These are phyloP conservation scores for Fonsecaea multimorphosa DNA, from an alignment of 2,329 filamentous ascomycete species.

Conservation along the genomic window DNA sequence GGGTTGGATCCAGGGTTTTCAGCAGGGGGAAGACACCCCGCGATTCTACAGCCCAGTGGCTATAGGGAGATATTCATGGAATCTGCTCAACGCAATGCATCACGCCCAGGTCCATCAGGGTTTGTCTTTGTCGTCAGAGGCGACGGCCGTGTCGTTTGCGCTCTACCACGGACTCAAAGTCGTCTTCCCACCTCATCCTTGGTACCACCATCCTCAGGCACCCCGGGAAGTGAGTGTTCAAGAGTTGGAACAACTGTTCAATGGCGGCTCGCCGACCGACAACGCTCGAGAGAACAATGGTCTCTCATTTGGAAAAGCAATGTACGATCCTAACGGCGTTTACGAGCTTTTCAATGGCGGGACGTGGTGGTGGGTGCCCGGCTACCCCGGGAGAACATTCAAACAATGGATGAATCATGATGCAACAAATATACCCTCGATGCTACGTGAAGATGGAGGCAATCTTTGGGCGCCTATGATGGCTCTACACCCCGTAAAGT, in stretches of 20 bases:
- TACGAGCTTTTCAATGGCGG: constrained; percentile 67
- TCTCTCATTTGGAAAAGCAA: constrained; percentile 76
- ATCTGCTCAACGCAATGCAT: constrained; percentile 49
- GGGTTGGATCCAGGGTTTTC: constrained; percentile 65
- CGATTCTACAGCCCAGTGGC: constrained; percentile 74
- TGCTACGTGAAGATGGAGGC: constrained; percentile 62
- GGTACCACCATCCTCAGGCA: constrained; percentile 51
- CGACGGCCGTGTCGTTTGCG: constrained; percentile 74
- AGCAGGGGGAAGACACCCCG: constrained; percentile 64
- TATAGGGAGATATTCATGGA: constrained; percentile 70
- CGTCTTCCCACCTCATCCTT: constrained; percentile 65
- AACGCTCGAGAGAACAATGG: constrained; percentile 61
- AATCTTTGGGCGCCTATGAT: constrained; percentile 92
- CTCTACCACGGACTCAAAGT: constrained; percentile 79
- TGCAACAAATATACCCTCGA: constrained; percentile 70
- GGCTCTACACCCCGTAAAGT: constrained; percentile 87
- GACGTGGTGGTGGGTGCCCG: constrained; percentile 89
- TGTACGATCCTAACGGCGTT: constrained; percentile 68
- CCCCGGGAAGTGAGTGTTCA: constrained; percentile 82
- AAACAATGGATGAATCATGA: constrained; percentile 82
- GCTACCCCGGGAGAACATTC: constrained; percentile 81
- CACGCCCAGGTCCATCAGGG: constrained; percentile 49
- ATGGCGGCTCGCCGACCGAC: constrained; percentile 62
- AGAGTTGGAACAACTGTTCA: constrained; percentile 79
- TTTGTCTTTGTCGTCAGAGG: constrained; percentile 74